These are phyloP conservation scores for Colletotrichum ledebouriae DNA, from an alignment of 2,329 filamentous ascomycete species.

Conservation along the genomic window DNA sequence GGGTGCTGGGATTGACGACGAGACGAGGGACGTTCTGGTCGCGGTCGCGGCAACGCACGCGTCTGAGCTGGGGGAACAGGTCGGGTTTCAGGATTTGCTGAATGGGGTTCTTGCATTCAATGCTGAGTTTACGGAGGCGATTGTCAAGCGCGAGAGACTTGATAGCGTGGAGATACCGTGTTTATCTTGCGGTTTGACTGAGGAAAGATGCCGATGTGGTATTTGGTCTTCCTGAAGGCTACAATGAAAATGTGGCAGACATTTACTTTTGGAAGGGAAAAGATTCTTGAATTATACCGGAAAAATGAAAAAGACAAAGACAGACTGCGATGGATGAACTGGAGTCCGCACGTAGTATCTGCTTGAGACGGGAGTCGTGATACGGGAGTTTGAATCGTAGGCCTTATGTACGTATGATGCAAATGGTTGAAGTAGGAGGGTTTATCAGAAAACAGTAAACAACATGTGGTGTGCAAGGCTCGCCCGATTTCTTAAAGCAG, in stretches of 20 bases:
- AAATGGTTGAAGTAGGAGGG: no score
- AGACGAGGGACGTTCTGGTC: neutral
- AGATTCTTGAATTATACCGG: no score
- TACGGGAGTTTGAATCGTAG: no score
- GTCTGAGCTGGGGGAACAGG: neutral
- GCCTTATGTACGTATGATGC: no score
- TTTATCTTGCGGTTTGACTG: conserved; percentile 1
- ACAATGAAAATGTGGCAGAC: no score
- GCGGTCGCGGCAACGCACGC: conserved; percentile 2
- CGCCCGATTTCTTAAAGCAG: conserved; percentile 8
- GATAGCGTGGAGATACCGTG: neutral
- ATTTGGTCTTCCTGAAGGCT: neutral
- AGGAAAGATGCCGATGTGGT: conserved; percentile 5
- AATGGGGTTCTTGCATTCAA: neutral
- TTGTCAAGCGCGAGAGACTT: neutral
- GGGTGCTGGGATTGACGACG: neutral
- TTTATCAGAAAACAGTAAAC: no score
- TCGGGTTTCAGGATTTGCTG: neutral
- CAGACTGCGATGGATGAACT: no score
- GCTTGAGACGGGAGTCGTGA: no score
- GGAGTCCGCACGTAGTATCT: no score
- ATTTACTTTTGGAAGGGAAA: no score
- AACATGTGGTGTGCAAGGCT: no score
- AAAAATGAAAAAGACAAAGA: no score
- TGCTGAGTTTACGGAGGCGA: conserved; percentile 7